Percentiles rank a stretch among this genome's conserved stretches.
Evolutionary conservation across 2,329 filamentous ascomycete species (phyloP).

Genomic region (Colletotrichum destructivum): DNA sequence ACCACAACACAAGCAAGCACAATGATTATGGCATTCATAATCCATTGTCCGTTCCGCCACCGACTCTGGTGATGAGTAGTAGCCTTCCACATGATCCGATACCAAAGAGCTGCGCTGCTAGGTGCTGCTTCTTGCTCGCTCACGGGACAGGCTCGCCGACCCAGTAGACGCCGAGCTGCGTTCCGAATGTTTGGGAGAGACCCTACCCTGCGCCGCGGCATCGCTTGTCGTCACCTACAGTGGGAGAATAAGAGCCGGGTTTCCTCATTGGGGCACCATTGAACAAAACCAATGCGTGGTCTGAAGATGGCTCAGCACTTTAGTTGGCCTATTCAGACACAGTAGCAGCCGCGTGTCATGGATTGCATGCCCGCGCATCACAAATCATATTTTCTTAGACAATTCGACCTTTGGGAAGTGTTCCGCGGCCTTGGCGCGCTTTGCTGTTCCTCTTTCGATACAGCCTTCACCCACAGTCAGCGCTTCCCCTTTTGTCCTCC

Average conservation of each 20-base stretch:
- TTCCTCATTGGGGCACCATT: conserved; percentile 2
- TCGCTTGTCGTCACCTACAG: not conserved
- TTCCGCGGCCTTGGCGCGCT: conserved; percentile 37
- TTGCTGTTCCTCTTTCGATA: conserved; percentile 24
- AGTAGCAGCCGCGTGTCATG: conserved; percentile 23
- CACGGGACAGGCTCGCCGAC: not conserved
- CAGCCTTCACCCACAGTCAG: conserved; percentile 2
- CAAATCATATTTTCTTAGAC: conserved; percentile 18
- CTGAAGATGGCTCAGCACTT: not conserved
- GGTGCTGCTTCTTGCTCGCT: not conserved
- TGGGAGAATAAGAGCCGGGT: not conserved
- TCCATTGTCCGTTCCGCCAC: conserved; percentile 2
- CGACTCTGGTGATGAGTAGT: not conserved
- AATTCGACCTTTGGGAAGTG: conserved; percentile 26
- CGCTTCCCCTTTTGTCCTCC: not conserved
- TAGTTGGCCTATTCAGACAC: conserved; percentile 7
- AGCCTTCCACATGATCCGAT: not conserved
- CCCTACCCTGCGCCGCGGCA: no score
- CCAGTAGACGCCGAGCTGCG: not conserved
- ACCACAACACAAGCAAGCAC: conserved; percentile 29
- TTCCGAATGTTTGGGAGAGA: not conserved
- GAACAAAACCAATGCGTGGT: conserved; percentile 7
- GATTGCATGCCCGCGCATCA: conserved; percentile 18
- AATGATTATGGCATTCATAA: conserved; percentile 16
- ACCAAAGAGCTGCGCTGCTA: conserved; percentile 7